Base-by-base conservation (phyloP, 495 filamentous ascomycete species). In the Aspergillus ellipticus region DNA sequence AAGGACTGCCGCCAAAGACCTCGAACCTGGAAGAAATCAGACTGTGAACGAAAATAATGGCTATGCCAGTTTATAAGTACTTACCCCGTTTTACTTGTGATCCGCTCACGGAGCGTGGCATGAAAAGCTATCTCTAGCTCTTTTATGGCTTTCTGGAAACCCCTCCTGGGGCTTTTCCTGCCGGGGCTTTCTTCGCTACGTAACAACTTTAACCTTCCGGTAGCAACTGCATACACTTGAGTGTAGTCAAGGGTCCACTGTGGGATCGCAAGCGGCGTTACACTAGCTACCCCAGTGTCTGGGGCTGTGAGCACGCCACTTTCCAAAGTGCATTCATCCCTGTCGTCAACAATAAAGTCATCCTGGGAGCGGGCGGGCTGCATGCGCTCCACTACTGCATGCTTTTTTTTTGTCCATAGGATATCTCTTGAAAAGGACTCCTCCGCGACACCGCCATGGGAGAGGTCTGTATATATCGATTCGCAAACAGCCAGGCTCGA, bases 271-370 rank as follows among this genome's bases (percentile, higher is more conserved):
- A 48, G 59, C 31, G 60, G 45, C 26, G 42, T 19, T 15, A 57
- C 43, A 17, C 29, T 56, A 17, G 42, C 54, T 11, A 57, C 53
- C 20, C 51, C 45, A n/a, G 24, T 19, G 46, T 59, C 46, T 42
- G 26, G 42, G 10, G 19, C 4, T 22, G 31, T 51, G 2, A 51
- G 37, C 16, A 52, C 22, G 7, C 37, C 41, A 43, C 37, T 16
- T 6, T 52, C 29, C 19, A 42, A 33, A 24, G 55, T 57, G 31
- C 67, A 67, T 47, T 73, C 71, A 42, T 73, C 68, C 69, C 65
- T 67, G 46, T 75, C 74, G 53, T 74, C 65, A 21, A 74, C 68
- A 15, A 77, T 56, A 29, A 75, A 77, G 24, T 72, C 48, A 35
- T 67, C 58, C 17, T 52, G 41, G 16, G 53, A 60, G 26, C 15